Percentiles rank a stretch among this genome's conserved stretches.
These are phyloP conservation scores for Gossypium aridum DNA, from an alignment of 441 rosid species.

Conservation along the genomic window DNA sequence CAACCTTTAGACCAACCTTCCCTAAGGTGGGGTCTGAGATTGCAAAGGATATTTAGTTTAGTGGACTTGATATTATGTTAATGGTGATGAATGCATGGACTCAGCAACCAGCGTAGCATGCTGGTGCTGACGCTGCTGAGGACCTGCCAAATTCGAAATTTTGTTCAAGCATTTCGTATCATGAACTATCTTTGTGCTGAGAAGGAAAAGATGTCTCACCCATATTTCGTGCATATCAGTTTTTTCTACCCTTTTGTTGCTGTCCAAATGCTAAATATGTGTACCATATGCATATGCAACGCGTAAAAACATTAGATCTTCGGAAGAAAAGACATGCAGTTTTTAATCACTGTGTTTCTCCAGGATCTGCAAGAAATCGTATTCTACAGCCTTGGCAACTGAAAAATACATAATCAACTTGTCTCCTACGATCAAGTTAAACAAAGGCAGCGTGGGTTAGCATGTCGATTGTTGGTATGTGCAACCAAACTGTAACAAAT, in stretches of 20 bases:
- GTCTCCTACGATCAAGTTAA: conserved; percentile 12
- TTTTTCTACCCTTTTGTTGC: background rate
- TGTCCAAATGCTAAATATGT: background rate
- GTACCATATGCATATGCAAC: background rate
- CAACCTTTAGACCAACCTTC: background rate
- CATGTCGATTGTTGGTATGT: conserved; percentile 13
- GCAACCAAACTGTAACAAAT: background rate
- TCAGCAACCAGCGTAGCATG: background rate
- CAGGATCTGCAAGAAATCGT: conserved; percentile 13
- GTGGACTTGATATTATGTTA: background rate
- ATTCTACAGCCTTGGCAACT: background rate
- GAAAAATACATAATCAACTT: background rate
- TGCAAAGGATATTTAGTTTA: background rate
- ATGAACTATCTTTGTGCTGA: too few relatives aligned
- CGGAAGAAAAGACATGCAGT: background rate
- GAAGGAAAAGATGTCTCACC: background rate
- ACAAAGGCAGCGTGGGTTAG: conserved; percentile 17
- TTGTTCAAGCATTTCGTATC: background rate
- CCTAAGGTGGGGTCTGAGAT: background rate
- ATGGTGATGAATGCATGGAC: background rate
- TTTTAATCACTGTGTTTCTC: background rate
- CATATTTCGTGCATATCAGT: background rate
- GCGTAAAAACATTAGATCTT: background rate
- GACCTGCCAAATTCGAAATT: background rate
- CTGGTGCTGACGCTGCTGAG: background rate